Base-by-base conservation (phyloP, 2,329 filamentous ascomycete species). In the Monascus ruber region DNA sequence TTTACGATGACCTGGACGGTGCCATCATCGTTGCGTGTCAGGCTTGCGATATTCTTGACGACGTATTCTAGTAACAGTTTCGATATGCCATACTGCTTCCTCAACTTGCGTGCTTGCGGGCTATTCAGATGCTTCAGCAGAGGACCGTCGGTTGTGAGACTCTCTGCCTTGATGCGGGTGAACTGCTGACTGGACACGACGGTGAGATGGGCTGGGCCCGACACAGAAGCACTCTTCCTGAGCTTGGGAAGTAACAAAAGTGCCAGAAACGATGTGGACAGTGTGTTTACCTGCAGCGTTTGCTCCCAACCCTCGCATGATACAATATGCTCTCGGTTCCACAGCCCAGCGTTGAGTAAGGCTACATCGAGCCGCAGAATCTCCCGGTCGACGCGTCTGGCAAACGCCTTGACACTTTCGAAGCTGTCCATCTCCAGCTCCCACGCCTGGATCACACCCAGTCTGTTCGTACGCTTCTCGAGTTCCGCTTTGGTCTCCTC, bases 231-330 rank as follows among this genome's bases (percentile, higher is more conserved):
- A 34, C 60, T 62, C 5, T 48, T 52, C 24, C 56, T 53, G 8
- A 74, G 49, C 38, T 68, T 66, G 0, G 69, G 70, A 1, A 74
- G 55, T 7, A 81, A 59, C 2, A 77, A 52, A 2, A 77, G 45
- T 0, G 64, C 72, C 5, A 81, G 56, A 1, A 78, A 59, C 5
- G 68, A 63, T 1, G 73, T 79, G 2, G 73, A 74, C 2, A 80
- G 56, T 1, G 69, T 63, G 49, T 79, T 79, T 46, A 77, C 70
- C 51, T 79, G 74, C 7, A 80, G 45, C 1, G 65, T 70, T 38
- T 67, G 59, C 42, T 76, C 72, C 59, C 65, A 74, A 5, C 68
- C 71, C 27, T 69, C 66, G 2, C 54, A 36, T 0, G 62, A 63
- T 1, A 49, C 40, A 2, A 42, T 45, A 44, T 63, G 69, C 24